phyloP scores from a whole-genome alignment of 1,139 yeast species.

The Meyerozyma athensensis region DNA sequence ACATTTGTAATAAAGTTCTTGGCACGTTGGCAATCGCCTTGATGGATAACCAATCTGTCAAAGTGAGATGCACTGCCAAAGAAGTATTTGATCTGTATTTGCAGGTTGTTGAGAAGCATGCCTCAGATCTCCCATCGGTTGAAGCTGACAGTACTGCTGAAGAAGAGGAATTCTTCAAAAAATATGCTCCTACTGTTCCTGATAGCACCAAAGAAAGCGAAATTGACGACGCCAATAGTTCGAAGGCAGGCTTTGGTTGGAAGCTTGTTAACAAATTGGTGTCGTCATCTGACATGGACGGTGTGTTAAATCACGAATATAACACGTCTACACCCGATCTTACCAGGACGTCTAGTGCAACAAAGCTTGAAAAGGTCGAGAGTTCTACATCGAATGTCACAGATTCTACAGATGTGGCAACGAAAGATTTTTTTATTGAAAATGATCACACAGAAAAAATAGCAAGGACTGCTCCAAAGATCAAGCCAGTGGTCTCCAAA shows the following conservation, averaged over 20 bases:
- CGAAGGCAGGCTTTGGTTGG: slow-evolving; percentile 28
- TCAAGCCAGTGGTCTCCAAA: slow-evolving; percentile 10
- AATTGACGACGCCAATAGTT: not conserved
- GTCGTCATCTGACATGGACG: slow-evolving; percentile 26
- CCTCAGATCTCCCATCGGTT: slow-evolving; percentile 47
- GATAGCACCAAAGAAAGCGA: not conserved
- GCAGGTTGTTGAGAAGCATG: slow-evolving; percentile 59
- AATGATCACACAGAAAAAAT: slow-evolving; percentile 1
- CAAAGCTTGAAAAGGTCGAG: slow-evolving; percentile 7
- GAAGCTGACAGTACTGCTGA: slow-evolving; percentile 39
- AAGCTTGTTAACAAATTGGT: slow-evolving; percentile 35
- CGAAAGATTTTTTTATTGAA: not conserved
- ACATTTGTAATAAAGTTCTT: slow-evolving; percentile 75
- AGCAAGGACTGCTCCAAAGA: slow-evolving; percentile 8
- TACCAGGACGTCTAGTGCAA: slow-evolving; percentile 24
- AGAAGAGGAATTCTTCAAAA: slow-evolving; percentile 30
- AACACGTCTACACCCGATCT: slow-evolving; percentile 42
- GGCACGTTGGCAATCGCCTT: slow-evolving; percentile 84
- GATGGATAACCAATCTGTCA: slow-evolving; percentile 62
- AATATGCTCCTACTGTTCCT: slow-evolving; percentile 19
- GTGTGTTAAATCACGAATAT: slow-evolving; percentile 34
- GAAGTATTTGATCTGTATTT: slow-evolving; percentile 61
- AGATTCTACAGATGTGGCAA: not conserved
- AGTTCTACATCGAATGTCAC: not conserved
- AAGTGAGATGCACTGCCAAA: slow-evolving; percentile 70